These are phyloP conservation scores for Tirmania nivea DNA, from an alignment of 495 filamentous ascomycete species.

Conservation along the genomic window DNA sequence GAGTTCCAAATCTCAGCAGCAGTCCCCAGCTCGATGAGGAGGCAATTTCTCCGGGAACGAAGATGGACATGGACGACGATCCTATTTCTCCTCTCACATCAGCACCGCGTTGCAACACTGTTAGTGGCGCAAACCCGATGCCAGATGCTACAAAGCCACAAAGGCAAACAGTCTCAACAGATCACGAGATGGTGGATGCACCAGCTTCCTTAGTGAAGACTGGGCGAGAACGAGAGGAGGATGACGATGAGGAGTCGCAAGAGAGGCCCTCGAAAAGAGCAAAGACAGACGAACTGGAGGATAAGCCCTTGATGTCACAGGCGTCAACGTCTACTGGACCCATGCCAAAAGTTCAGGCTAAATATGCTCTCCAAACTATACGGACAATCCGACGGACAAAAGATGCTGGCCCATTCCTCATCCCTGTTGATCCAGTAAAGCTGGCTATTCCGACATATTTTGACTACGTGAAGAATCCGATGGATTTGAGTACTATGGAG, in stretches of 20 bases:
- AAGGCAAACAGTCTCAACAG: background rate
- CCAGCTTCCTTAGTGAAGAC: slow-evolving; percentile 4
- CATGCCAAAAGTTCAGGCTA: slow-evolving; percentile 22
- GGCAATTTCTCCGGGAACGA: background rate
- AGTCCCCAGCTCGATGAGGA: background rate
- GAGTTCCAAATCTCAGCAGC: background rate
- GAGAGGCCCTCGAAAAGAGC: slow-evolving; percentile 59
- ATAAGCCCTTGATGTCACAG: slow-evolving; percentile 8
- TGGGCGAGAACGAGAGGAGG: slow-evolving; percentile 36
- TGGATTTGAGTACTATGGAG: slow-evolving; percentile 71
- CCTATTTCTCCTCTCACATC: background rate
- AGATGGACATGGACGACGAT: background rate
- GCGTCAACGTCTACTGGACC: slow-evolving; percentile 8
- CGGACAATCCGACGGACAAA: slow-evolving; percentile 63
- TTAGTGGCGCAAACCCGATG: background rate
- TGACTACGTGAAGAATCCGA: slow-evolving; percentile 47
- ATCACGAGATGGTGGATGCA: background rate
- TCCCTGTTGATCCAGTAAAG: slow-evolving; percentile 48
- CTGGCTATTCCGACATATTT: slow-evolving; percentile 52
- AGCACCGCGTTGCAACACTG: background rate
- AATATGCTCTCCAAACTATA: slow-evolving; percentile 30
- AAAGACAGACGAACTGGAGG: slow-evolving; percentile 33
- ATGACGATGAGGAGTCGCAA: slow-evolving; percentile 42
- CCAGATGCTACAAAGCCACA: background rate
- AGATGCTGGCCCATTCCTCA: slow-evolving; percentile 45